A percentile compares a stretch with the other conserved stretches of the same genome.
phyloP scores from a whole-genome alignment of 2,329 filamentous ascomycete species.

The Aureobasidium sp. region DNA sequence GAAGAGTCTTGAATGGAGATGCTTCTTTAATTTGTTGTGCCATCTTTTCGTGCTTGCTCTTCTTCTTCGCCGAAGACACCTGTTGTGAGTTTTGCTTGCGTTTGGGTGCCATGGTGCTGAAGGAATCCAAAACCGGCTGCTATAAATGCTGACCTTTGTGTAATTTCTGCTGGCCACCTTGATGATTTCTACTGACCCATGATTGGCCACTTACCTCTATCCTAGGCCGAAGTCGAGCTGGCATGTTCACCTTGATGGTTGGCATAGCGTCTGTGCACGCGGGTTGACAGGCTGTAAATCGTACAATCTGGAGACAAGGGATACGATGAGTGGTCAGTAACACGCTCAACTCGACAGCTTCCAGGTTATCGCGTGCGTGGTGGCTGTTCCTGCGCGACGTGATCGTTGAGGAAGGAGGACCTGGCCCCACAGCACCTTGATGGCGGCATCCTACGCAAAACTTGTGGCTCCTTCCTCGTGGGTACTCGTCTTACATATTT shows the following conservation, averaged over 20 bases:
- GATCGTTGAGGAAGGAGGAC: neutral
- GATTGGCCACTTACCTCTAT: neutral
- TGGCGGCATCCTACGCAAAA: neutral
- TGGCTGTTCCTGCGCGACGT: neutral
- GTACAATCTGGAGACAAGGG: no score
- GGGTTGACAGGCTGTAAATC: neutral
- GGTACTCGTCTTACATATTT: neutral
- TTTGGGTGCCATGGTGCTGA: constrained; percentile 4
- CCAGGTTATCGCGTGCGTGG: neutral
- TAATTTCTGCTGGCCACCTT: constrained; percentile 1
- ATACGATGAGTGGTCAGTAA: neutral
- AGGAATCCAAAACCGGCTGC: neutral
- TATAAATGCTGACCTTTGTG: constrained; percentile 4
- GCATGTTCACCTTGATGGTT: constrained; percentile 2
- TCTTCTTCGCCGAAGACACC: neutral
- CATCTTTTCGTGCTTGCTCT: constrained; percentile 6
- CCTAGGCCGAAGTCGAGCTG: neutral
- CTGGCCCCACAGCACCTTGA: constrained; percentile 3
- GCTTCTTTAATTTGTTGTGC: constrained; percentile 3
- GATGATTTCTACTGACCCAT: constrained; percentile 1
- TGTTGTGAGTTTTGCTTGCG: constrained; percentile 6
- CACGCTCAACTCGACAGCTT: neutral
- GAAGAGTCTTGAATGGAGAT: constrained; percentile 32
- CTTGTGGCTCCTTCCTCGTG: neutral
- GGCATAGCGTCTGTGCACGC: neutral